phyloP scores from a whole-genome alignment of 192 early-diverging fungal genomes.

The Entomortierella beljakovae region DNA sequence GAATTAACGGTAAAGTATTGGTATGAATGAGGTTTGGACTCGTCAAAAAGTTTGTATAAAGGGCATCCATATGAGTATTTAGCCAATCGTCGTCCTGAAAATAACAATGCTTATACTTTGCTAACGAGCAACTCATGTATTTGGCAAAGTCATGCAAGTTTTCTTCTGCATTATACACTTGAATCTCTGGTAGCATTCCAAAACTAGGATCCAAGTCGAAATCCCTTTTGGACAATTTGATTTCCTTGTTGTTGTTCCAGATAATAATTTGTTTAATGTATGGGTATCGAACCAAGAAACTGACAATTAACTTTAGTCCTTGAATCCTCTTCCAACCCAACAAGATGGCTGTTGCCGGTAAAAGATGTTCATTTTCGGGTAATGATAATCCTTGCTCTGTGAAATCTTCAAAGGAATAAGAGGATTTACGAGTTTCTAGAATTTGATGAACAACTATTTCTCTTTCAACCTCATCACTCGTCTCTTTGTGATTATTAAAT shows the following conservation, averaged over 20 bases:
- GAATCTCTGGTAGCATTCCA: conserved; percentile 41
- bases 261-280: conserved; percentile 67
- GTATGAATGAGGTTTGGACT: conserved; percentile 66
- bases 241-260: conserved; percentile 60
- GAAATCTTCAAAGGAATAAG: conserved; percentile 52
- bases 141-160: conserved; percentile 65
- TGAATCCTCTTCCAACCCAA: conserved; percentile 58
- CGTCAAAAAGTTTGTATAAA: conserved; percentile 68
- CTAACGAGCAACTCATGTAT: conserved; percentile 64
- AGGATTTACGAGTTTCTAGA: conserved; percentile 27
- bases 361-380: conserved; percentile 31
- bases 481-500: not conserved
- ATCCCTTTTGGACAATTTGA: conserved; percentile 29
- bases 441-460: conserved; percentile 32
- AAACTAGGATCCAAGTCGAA: conserved; percentile 32
- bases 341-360: conserved; percentile 64
- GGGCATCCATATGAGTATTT: conserved; percentile 64
- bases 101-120: conserved; percentile 65
- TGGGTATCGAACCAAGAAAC: conserved; percentile 62
- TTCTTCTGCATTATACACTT: conserved; percentile 59
- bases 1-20: conserved; percentile 60
- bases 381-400: conserved; percentile 34
- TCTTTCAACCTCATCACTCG: conserved; percentile 22
- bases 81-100: conserved; percentile 70
- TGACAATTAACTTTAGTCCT: conserved; percentile 55